phyloP scores from a whole-genome alignment of 441 rosid genomes.

The Aleurites moluccanus region DNA sequence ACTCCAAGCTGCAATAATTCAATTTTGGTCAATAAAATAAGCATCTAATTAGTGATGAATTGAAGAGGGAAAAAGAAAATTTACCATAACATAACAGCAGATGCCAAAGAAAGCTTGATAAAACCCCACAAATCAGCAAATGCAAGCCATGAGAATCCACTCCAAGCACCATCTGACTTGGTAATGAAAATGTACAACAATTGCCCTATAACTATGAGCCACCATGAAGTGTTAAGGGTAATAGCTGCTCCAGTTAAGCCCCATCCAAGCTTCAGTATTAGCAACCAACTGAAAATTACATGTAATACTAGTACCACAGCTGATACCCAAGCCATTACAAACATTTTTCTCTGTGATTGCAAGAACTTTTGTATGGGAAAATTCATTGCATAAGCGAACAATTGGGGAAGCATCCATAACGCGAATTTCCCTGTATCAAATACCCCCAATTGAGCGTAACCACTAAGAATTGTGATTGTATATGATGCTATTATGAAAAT shows the following conservation, averaged over 20 bases:
- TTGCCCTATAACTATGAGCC: slow-evolving; percentile 66
- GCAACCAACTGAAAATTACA: slow-evolving; percentile 63
- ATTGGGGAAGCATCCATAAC: slow-evolving; percentile 78
- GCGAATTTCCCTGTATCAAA: slow-evolving; percentile 61
- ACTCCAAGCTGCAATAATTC: slow-evolving; percentile 45
- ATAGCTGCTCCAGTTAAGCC: slow-evolving; percentile 80
- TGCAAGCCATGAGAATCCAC: slow-evolving; percentile 81
- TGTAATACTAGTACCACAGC: slow-evolving; percentile 57
- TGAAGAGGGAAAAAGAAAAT: neutral
- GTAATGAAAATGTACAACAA: slow-evolving; percentile 73
- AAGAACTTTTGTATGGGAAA: slow-evolving; percentile 84
- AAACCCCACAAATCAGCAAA: slow-evolving; percentile 70
- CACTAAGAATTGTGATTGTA: neutral
- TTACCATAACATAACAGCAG: slow-evolving; percentile 87
- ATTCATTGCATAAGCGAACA: slow-evolving; percentile 75
- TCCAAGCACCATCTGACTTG: slow-evolving; percentile 85
- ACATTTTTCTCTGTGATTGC: slow-evolving; percentile 79
- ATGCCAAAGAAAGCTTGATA: slow-evolving; percentile 76
- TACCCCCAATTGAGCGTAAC: neutral
- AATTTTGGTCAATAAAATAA: neutral
- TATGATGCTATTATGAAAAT: too few species aligned
- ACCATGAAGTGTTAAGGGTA: slow-evolving; percentile 74
- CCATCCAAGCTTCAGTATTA: slow-evolving; percentile 69
- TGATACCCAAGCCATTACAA: slow-evolving; percentile 77
- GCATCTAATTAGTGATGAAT: neutral